Evolutionary conservation across 345 rosid genomes (phyloP), one percentile per base, ranked within the genome.

Genomic region (Gossypium ekmanianum): DNA sequence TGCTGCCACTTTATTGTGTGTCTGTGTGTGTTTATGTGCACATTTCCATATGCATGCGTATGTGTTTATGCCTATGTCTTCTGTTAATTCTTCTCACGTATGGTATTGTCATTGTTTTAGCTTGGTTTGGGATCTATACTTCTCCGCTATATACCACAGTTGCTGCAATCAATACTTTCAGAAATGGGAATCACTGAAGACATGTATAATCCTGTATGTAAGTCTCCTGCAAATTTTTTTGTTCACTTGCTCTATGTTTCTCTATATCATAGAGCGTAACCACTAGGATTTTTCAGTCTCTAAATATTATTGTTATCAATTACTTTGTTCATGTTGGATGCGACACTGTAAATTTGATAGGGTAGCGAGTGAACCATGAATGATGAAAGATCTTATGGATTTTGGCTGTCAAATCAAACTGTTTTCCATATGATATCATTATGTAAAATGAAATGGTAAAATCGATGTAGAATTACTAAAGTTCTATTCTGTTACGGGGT

Each of bases 141-240:
- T 76, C 89, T 94, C 55, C 87, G 88, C 72, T 91, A 88, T 81
- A 61, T 94, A 76, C 98, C 98, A 39, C 78, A 88, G 52, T 75
- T 92, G 74, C 69, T 90, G 75, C 88, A 48, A 43, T 81, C 86
- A n/a, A 22, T 91, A 45, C 92, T 94, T 68, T 79, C 70, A 26
- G 99, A 91, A 85, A 80, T 91, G 80, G 97, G 99, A 76, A 85
- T 94, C 80, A 85, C 84, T 17, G 98, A 94, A 90, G 98, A 92
- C 81, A 89, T 92, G 97, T 89, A 91, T 85, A 88, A 90, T 81
- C 99, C 99, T 91, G 99, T 94, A 94, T 86, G 98, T 88, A 90
- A 90, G 91, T 94, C 29, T 58, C 27, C 63, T 58, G 11, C 47
- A 72, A 20, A 54, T 74, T 14, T 71, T 68, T 20, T 61, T 71